Evolutionary conservation across 2,329 filamentous ascomycete genomes (phyloP).

Genomic region (Talaromyces sp.): DNA sequence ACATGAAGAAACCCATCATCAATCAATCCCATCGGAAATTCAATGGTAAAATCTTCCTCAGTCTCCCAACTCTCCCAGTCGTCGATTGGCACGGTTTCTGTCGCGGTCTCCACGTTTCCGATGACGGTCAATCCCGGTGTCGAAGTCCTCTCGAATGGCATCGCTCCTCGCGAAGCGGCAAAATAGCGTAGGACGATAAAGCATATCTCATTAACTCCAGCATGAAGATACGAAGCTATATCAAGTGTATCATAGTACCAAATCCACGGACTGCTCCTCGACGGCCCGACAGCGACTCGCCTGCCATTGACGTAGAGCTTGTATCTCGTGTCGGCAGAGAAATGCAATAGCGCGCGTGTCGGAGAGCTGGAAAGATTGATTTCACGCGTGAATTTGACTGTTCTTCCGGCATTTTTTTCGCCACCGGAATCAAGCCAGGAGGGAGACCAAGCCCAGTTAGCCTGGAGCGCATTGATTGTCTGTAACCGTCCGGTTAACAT

Average conservation of each 20-base stretch:
- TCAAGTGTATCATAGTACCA: constrained; percentile 30
- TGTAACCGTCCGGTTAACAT: constrained; percentile 10
- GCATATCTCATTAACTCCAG: constrained; percentile 19
- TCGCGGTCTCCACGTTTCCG: constrained; percentile 16
- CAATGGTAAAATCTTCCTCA: constrained; percentile 15
- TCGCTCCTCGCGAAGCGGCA: constrained; percentile 19
- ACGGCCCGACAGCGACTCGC: constrained; percentile 32
- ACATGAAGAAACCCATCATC: constrained; percentile 42
- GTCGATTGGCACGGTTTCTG: constrained; percentile 13
- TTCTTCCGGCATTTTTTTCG: constrained; percentile 27
- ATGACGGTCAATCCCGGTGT: constrained; percentile 24
- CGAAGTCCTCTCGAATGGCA: constrained; percentile 25
- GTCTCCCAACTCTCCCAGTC: constrained; percentile 15
- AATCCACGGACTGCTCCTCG: constrained; percentile 28
- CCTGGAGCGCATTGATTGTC: constrained; percentile 29
- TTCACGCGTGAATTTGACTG: constrained; percentile 27
- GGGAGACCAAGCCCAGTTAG: constrained; percentile 36
- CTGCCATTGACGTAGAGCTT: constrained; percentile 38
- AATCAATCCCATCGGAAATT: constrained; percentile 21
- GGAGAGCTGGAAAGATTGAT: constrained; percentile 23
- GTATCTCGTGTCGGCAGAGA: constrained; percentile 39
- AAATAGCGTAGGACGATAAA: constrained; percentile 25
- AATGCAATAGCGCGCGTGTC: constrained; percentile 22
- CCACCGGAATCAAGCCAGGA: constrained; percentile 29
- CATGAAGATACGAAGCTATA: constrained; percentile 18